Base-by-base conservation (phyloP, 148 eudicot species). In the Fagopyrum tataricum region DNA sequence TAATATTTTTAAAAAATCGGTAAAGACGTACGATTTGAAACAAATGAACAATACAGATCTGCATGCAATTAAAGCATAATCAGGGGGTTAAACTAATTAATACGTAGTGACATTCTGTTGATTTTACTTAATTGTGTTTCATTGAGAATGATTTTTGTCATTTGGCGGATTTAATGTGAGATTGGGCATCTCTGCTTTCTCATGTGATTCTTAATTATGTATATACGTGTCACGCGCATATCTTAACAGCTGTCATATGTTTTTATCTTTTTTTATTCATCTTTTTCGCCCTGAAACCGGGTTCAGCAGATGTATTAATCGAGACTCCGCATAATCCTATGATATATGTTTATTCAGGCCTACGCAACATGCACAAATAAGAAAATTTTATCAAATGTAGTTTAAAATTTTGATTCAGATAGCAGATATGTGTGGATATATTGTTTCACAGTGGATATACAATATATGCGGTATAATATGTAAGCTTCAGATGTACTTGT, bases 131-230 rank as follows among this genome's bases (percentile, higher is more conserved):
- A 64, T 31, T 64, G 69, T 64, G 69, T 64, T 64, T 64, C 69
- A 42, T 64, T 64, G 69, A 18, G 69, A 64, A 64, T 37, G 69
- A 42, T 31, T 31, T 64, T 64, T 64, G 69, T 64, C 69, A 37
- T 64, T 64, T 64, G 43, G 40, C 40, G 67, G 18, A 14, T 64
- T 64, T 14, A 64, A 64, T 37, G 44, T 14, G 68, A 64, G 68
- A 64, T 64, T 39, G 69, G 39, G 69, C 69, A 64, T 64, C 67
- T 64, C 67, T 61, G 67, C 67, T 40, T 61, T 11, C 41, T 26
- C 69, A 39, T 64, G 43, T 37, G 69, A 64, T 64, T 37, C 69
- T 37, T 64, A 5, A 64, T n/a, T 14, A 39, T 8, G 21, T 7
- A 3, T 18, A 37, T 43, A 14, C 69, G 43, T 37, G 69, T 15